Evolutionary conservation across 1,284 basidiomycete species (phyloP).

Genomic region (Papiliotrema laurentii): DNA sequence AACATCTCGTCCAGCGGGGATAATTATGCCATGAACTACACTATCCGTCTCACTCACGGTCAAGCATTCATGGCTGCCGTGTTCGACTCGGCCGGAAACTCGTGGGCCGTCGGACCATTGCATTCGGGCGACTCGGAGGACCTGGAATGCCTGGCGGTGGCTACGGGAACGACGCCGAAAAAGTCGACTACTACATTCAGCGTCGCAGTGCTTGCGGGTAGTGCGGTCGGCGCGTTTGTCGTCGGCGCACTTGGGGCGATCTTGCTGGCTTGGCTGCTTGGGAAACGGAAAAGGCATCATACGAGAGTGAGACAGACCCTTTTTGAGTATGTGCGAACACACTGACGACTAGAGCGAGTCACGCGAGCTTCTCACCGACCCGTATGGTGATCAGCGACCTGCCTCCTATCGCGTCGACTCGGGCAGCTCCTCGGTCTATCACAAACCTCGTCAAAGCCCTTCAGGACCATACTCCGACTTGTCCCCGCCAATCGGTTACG

Average conservation of each 20-base stretch:
- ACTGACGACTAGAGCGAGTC: neutral
- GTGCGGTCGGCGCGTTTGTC: constrained; percentile 19
- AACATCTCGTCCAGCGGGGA: constrained; percentile 21
- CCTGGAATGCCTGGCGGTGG: constrained; percentile 18
- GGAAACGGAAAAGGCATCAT: neutral
- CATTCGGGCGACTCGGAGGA: constrained; percentile 23
- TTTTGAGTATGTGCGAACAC: neutral
- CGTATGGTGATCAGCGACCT: constrained; percentile 15
- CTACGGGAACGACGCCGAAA: constrained; percentile 13
- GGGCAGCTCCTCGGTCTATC: constrained; percentile 2
- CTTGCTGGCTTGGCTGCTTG: neutral
- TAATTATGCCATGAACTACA: constrained; percentile 25
- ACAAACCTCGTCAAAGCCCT: neutral
- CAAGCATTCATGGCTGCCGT: constrained; percentile 28
- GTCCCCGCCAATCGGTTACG: constrained; percentile 14
- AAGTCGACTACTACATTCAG: constrained; percentile 1
- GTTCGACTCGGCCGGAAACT: constrained; percentile 23
- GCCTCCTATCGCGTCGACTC: constrained; percentile 11
- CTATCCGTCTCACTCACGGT: constrained; percentile 28
- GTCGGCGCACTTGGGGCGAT: constrained; percentile 18
- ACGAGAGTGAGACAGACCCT: too few species aligned
- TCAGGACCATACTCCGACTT: constrained; percentile 4
- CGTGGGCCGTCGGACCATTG: constrained; percentile 26
- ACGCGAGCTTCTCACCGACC: constrained; percentile 5
- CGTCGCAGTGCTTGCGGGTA: constrained; percentile 15